phyloP scores from a whole-genome alignment of 208 protist species.

The Leishmania amazonensis region DNA sequence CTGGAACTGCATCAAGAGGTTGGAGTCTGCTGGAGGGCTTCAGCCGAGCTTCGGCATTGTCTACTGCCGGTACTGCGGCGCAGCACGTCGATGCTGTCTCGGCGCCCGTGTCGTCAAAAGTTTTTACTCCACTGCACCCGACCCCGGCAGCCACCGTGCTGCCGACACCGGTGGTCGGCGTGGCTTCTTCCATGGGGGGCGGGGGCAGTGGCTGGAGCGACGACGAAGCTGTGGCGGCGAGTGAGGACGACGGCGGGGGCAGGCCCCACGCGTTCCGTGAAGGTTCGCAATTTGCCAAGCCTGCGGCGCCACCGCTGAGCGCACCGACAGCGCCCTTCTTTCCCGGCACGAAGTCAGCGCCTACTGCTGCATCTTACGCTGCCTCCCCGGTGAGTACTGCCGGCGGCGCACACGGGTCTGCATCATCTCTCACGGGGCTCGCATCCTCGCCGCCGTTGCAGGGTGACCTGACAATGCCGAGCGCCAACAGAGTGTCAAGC shows the following conservation, averaged over 20 bases:
- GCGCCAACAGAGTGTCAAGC: not conserved
- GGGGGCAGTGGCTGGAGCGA: conserved; percentile 25
- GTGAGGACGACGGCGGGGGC: conserved; percentile 2
- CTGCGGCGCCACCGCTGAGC: not conserved
- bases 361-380: not conserved
- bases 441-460: not conserved
- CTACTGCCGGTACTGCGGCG: not conserved
- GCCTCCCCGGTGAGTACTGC: not conserved
- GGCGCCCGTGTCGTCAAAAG: not conserved
- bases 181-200: conserved; percentile 9
- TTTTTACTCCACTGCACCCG: not conserved
- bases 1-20: not conserved
- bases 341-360: not conserved
- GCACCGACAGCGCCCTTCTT: conserved; percentile 5
- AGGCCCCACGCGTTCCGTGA: not conserved
- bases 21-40: not conserved
- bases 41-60: not conserved
- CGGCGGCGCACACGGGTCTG: not conserved
- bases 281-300: not conserved
- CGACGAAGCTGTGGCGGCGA: not conserved
- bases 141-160: not conserved
- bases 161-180: not conserved
- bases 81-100: conserved; percentile 1
- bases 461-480: not conserved
- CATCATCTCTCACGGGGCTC: not conserved